Base-by-base conservation (phyloP, 2,329 filamentous ascomycete species). In the Calonectria naviculata region DNA sequence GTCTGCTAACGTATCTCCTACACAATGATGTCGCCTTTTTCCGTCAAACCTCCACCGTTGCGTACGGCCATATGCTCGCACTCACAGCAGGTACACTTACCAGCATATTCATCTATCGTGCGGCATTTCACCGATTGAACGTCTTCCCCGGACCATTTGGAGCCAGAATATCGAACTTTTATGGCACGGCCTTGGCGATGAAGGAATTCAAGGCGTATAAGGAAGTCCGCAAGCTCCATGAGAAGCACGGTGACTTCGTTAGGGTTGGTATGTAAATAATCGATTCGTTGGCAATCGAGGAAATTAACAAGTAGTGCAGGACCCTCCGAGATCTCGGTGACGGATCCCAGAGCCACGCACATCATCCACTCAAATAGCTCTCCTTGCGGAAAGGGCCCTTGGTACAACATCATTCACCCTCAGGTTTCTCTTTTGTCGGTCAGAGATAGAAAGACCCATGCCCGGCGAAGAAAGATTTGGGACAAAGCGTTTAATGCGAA, bases 401-500 rank as follows among this genome's bases (percentile, higher is more conserved):
- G 74, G 15, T 77, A 77, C 6, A 69, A 68, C 4, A 54, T 71
- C 5, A 26, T 67, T 0, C 46, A 67, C 12, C 75, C 75, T 0
- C 65, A 58, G 12, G 24, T 52, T 0, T 76, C 67, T 3, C 72
- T 77, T 63, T 71, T 0, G 38, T 66, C 0, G 66, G 62, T 2
- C 46, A 66, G 9, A 31, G 52, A 74, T 0, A 64, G 49, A 1
- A 73, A 65, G n/a, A n/a, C 61, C 2, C 75, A 77, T 44, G 64
- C 64, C 0, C 41, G 9, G 9, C 66, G 75, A 9, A 65, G 75
- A 4, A 75, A 73, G 36, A 44, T 68, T 0, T 77, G 75, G 75
- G 75, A 76, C 0, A 73, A 68, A 17, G 75, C 65, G 0, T 75
- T 77, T 10, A 75, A 68, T 12, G 46, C 73, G 0, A 77, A 74